Evolutionary conservation across 768 basidiomycete genomes (phyloP).

Genomic region (Auricularia sp.): DNA sequence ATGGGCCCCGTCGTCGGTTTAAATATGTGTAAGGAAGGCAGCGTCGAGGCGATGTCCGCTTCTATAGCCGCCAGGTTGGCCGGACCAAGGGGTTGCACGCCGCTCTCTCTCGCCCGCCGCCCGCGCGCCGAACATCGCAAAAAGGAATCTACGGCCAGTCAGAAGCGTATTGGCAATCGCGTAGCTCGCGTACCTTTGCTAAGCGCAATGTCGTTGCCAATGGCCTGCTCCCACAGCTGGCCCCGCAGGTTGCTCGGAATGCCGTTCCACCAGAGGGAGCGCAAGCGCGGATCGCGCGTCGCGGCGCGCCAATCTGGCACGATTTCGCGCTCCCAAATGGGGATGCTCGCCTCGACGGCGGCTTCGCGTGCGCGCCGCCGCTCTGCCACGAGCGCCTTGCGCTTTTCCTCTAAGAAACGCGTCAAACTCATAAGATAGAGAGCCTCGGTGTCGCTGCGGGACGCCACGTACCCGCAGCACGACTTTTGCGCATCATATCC

Average conservation of each 20-base stretch:
- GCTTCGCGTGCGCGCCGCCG: constrained; percentile 54
- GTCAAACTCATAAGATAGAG: constrained; percentile 2
- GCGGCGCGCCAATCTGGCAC: constrained; percentile 77
- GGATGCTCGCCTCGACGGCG: constrained; percentile 57
- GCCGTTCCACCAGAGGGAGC: constrained; percentile 79
- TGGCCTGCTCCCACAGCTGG: constrained; percentile 73
- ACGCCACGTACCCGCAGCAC: constrained; percentile 47
- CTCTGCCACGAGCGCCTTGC: constrained; percentile 50
- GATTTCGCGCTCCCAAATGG: constrained; percentile 69
- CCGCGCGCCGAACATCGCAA: constrained; percentile 57
- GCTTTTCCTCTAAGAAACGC: constrained; percentile 50
- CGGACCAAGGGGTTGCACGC: constrained; percentile 51
- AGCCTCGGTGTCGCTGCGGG: not conserved
- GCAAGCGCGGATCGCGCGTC: constrained; percentile 49
- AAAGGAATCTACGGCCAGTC: not conserved
- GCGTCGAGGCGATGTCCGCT: constrained; percentile 59
- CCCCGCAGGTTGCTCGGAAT: constrained; percentile 76
- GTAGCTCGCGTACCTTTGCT: constrained; percentile 52
- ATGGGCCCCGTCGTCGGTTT: constrained; percentile 65
- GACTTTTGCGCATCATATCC: constrained; percentile 77
- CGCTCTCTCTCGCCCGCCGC: constrained; percentile 63
- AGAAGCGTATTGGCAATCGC: not conserved
- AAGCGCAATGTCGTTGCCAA: constrained; percentile 72
- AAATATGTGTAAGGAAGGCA: constrained; percentile 75
- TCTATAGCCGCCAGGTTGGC: constrained; percentile 56